These are phyloP conservation scores for Lumnitzera racemosa DNA, from an alignment of 345 rosid genomes.

Conservation along the genomic window DNA sequence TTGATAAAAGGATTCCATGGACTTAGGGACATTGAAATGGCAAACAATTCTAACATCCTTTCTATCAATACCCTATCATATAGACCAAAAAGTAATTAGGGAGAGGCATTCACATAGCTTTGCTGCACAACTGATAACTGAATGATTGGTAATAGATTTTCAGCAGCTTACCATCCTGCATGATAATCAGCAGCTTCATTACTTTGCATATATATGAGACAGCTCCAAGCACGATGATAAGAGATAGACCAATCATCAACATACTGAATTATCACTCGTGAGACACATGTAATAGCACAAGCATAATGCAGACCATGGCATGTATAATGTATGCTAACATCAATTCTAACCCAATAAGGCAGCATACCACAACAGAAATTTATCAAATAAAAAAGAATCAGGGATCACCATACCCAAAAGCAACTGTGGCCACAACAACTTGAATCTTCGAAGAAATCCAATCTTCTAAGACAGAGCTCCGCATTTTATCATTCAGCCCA, in stretches of 20 bases:
- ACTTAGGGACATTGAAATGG: conserved; percentile 88
- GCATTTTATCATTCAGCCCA: conserved; percentile 68
- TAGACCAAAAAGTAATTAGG: conserved; percentile 12
- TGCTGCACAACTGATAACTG: conserved; percentile 7
- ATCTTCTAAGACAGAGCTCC: conserved; percentile 78
- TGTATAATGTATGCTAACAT: neutral
- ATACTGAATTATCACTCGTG: conserved; percentile 2
- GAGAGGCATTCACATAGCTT: neutral
- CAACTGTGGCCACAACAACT: conserved; percentile 96
- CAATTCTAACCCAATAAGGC: too few species aligned
- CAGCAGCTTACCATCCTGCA: conserved; percentile 80
- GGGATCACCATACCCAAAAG: conserved; percentile 74
- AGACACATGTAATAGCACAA: neutral
- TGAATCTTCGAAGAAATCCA: conserved; percentile 91
- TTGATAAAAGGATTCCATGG: conserved; percentile 98
- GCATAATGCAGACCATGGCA: neutral
- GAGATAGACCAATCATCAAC: conserved; percentile 27
- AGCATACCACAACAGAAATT: neutral
- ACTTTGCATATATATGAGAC: conserved; percentile 20
- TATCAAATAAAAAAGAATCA: neutral
- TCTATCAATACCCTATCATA: conserved; percentile 79
- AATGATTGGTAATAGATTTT: neutral
- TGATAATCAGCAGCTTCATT: conserved; percentile 31
- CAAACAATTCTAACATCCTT: conserved; percentile 93
- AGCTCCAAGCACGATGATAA: conserved; percentile 44